Evolutionary conservation across 1,139 yeast species (phyloP).

Genomic region (Nakaseomyces glabratus): DNA sequence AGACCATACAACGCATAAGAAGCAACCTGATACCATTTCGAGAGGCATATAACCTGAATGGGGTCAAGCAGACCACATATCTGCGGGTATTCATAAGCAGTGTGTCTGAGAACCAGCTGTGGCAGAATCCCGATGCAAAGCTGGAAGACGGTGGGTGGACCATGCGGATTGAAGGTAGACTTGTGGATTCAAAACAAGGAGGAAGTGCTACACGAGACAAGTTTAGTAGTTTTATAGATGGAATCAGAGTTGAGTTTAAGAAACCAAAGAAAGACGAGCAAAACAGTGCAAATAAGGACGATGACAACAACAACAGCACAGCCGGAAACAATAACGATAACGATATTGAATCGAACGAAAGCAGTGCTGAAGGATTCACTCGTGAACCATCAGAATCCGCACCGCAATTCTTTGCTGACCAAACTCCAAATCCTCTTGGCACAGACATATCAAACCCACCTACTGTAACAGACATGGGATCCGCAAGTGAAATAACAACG

Average conservation of each 20-base stretch:
- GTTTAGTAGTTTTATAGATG: constrained; percentile 75
- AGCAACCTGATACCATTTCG: constrained; percentile 4
- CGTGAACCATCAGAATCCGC: neutral
- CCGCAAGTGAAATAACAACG: constrained; percentile 1
- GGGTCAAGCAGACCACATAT: constrained; percentile 41
- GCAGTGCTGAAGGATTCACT: constrained; percentile 1
- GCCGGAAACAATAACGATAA: neutral
- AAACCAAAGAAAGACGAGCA: constrained; percentile 34
- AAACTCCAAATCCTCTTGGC: constrained; percentile 2
- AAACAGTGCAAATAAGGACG: constrained; percentile 8
- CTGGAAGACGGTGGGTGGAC: constrained; percentile 49
- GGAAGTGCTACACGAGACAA: constrained; percentile 41
- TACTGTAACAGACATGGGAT: constrained; percentile 1
- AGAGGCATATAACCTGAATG: constrained; percentile 21
- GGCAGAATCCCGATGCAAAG: constrained; percentile 48
- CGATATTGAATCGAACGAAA: neutral
- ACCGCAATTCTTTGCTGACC: neutral
- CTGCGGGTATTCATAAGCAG: constrained; percentile 78
- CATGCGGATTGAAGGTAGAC: constrained; percentile 76
- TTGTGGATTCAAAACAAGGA: constrained; percentile 41
- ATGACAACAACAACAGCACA: constrained; percentile 11
- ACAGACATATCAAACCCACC: constrained; percentile 1
- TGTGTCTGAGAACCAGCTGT: constrained; percentile 77
- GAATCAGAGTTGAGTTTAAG: constrained; percentile 67
- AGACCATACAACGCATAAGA: constrained; percentile 33